These are phyloP conservation scores for Moniliella sp. DNA, from an alignment of 1,284 basidiomycete species.

Conservation along the genomic window DNA sequence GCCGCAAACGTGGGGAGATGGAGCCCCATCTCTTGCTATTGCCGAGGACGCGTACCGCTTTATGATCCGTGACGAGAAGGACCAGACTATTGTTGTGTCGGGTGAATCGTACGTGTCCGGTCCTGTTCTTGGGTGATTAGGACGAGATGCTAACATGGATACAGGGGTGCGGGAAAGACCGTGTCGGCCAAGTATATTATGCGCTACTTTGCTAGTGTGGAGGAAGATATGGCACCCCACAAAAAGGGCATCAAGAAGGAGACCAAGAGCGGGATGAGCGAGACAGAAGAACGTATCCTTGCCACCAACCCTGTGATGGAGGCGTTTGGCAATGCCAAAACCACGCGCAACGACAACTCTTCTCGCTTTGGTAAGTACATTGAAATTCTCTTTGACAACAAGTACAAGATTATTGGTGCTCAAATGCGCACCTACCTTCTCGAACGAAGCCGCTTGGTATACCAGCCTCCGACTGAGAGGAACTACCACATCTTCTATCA, in stretches of 20 bases:
- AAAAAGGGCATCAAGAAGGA: too few species aligned
- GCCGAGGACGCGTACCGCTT: constrained; percentile 96
- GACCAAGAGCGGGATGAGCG: constrained; percentile 48
- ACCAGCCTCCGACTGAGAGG: constrained; percentile 72
- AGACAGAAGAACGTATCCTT: constrained; percentile 85
- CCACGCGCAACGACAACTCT: constrained; percentile 93
- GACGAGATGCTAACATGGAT: neutral
- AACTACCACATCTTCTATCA: constrained; percentile 97
- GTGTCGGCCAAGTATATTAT: constrained; percentile 90
- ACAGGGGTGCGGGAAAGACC: constrained; percentile 90
- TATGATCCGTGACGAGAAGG: constrained; percentile 79
- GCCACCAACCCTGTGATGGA: constrained; percentile 97
- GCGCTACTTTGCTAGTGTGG: constrained; percentile 92
- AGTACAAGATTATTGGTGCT: constrained; percentile 84
- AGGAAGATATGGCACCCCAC: too few species aligned
- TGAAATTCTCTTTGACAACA: constrained; percentile 84
- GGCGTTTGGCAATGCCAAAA: constrained; percentile 97
- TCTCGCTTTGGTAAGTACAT: constrained; percentile 98
- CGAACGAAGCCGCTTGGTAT: constrained; percentile 87
- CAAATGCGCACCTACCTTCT: constrained; percentile 90
- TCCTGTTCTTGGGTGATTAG: too few species aligned
- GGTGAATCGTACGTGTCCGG: constrained; percentile 68
- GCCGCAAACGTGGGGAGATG: constrained; percentile 70
- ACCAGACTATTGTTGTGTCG: constrained; percentile 96
- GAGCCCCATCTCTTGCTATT: constrained; percentile 97